These are phyloP conservation scores for Dactylellina haptotyla DNA, from an alignment of 2,329 filamentous ascomycete species.

Conservation along the genomic window DNA sequence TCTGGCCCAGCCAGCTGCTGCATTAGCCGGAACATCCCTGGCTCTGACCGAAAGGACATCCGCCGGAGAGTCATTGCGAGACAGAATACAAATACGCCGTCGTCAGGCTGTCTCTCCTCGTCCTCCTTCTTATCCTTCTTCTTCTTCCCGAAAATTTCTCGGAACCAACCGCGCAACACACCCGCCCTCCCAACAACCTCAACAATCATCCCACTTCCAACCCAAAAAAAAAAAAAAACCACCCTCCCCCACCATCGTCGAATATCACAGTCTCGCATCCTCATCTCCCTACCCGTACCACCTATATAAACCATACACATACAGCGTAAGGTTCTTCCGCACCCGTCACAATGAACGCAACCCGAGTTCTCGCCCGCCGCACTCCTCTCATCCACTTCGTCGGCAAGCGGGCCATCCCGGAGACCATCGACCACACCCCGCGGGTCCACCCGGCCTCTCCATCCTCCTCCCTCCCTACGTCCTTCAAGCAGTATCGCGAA, in stretches of 20 bases:
- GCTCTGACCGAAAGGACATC: too few relatives aligned
- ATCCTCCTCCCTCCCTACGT: conserved; percentile 71
- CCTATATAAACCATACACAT: neutral
- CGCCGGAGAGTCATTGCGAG: neutral
- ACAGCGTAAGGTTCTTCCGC: neutral
- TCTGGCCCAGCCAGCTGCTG: too few relatives aligned
- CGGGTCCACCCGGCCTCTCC: conserved; percentile 78
- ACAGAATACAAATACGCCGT: conserved; percentile 37
- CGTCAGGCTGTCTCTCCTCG: conserved; percentile 5
- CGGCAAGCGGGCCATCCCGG: conserved; percentile 72
- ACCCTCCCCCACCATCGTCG: neutral
- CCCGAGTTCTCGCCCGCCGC: conserved; percentile 70
- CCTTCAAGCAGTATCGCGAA: conserved; percentile 80
- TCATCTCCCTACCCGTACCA: neutral
- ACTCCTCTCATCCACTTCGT: conserved; percentile 72
- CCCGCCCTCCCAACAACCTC: neutral
- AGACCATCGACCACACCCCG: conserved; percentile 76
- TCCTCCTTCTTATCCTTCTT: neutral
- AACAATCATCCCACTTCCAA: conserved; percentile 6
- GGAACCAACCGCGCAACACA: conserved; percentile 34
- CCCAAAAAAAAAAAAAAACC: neutral
- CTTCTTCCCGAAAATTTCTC: conserved; percentile 45
- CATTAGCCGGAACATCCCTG: conserved; percentile 10
- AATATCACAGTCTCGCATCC: neutral
- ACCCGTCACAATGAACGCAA: conserved; percentile 66